A percentile compares a stretch with the other conserved stretches of the same genome.
Evolutionary conservation across 345 rosid genomes (phyloP).

Genomic region (Citrus reticulata): DNA sequence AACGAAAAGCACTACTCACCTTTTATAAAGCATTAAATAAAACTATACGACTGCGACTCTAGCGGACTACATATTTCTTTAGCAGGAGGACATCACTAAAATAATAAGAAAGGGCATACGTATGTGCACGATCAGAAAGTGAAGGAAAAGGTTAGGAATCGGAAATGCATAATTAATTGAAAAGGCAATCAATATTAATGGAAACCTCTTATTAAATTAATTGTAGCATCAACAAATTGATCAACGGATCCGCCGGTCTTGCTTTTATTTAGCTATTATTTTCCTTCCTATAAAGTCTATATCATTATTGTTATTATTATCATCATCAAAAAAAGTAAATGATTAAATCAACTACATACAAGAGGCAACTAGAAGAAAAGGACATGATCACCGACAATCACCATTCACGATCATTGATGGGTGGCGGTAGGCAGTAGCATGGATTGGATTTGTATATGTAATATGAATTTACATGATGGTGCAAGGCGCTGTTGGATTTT

Average conservation of each 20-base stretch:
- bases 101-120: background rate
- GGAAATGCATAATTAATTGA: background rate
- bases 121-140: background rate
- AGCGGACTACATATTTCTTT: background rate
- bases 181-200: background rate
- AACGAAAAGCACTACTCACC: too few relatives aligned
- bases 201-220: background rate
- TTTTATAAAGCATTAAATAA: background rate
- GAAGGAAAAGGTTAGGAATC: background rate
- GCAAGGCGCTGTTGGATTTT: conserved; percentile 42
- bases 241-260: background rate
- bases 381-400: background rate
- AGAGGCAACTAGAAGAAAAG: background rate
- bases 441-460: too few relatives aligned
- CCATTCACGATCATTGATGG: background rate
- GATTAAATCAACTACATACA: background rate
- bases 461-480: conserved; percentile 38
- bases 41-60: background rate
- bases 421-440: background rate
- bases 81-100: background rate
- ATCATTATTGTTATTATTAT: background rate
- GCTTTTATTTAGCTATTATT: background rate
- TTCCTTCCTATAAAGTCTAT: background rate
- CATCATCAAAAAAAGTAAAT: background rate
- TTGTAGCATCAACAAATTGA: background rate